Conservation (phyloP, 148 eudicot species). For the Fagopyrum esculentum region DNA sequence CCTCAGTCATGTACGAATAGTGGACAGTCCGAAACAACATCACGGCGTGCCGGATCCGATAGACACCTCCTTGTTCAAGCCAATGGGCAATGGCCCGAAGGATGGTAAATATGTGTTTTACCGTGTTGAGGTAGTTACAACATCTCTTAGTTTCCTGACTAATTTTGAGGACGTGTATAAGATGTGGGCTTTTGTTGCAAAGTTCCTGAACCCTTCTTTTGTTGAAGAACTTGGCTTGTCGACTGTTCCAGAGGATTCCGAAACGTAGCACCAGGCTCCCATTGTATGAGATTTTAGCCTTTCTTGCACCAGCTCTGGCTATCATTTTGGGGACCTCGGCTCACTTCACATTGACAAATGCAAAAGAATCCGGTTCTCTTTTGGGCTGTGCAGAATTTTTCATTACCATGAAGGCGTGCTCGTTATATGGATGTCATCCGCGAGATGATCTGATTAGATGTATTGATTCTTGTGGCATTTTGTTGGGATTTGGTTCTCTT, state of each 20-base stretch:
- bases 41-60: neutral
- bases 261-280: conserved; percentile 10
- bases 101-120: conserved; percentile 15
- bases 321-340: too few relatives aligned
- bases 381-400: neutral
- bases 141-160: conserved; percentile 46
- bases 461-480: conserved; percentile 5
- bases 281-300: neutral
- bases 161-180: conserved; percentile 74
- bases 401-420: neutral
- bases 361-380: too few relatives aligned
- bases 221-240: conserved; percentile 54
- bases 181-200: conserved; percentile 66
- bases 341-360: too few relatives aligned
- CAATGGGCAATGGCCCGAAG: conserved; percentile 11
- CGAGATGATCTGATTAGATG: neutral
- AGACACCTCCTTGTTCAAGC: conserved; percentile 14
- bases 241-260: conserved; percentile 19
- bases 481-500: neutral
- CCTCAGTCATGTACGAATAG: conserved; percentile 45
- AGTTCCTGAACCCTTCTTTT: conserved; percentile 79
- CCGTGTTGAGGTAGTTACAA: conserved; percentile 31
- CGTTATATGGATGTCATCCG: neutral
- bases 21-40: conserved; percentile 20
- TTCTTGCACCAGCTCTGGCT: too few relatives aligned